Conservation (phyloP, 768 basidiomycete species). For the Macrolepiota fuliginosa region DNA sequence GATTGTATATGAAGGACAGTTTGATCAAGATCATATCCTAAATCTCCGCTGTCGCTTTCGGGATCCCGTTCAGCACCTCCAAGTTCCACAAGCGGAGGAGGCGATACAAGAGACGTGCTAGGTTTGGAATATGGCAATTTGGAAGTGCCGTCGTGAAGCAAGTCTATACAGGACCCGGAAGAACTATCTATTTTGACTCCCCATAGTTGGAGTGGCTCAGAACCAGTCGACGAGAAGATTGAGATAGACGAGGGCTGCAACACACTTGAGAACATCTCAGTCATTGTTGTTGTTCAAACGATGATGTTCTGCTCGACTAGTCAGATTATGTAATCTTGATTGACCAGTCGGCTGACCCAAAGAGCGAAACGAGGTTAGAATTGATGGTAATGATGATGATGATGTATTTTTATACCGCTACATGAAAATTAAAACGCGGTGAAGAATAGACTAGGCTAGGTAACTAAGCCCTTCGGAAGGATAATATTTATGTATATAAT, state of each 20-base stretch:
- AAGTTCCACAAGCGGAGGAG: constrained; percentile 26
- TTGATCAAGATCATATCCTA: constrained; percentile 47
- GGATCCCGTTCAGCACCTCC: constrained; percentile 22
- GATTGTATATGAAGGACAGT: constrained; percentile 81
- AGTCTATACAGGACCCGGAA: too few relatives aligned
- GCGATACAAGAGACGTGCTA: constrained; percentile 38
- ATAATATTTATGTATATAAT: too few relatives aligned
- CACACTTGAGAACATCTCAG: constrained; percentile 51
- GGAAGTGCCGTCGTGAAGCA: constrained; percentile 42
- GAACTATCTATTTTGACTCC: constrained; percentile 20
- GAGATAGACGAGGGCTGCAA: constrained; percentile 67
- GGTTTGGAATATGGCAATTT: constrained; percentile 39
- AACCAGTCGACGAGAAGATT: constrained; percentile 71
- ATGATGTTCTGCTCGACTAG: too few relatives aligned
- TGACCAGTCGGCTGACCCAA: too few relatives aligned
- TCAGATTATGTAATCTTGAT: too few relatives aligned
- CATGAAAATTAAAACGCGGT: too few relatives aligned
- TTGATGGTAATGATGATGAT: too few relatives aligned
- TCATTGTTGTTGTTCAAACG: too few relatives aligned
- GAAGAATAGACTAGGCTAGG: too few relatives aligned
- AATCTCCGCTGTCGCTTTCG: constrained; percentile 20
- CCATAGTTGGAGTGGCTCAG: constrained; percentile 58
- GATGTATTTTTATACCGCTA: too few relatives aligned
- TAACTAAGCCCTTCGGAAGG: too few relatives aligned
- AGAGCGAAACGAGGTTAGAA: too few relatives aligned